Conservation (phyloP, 2,329 filamentous ascomycete species). For the Arthrobotrys musiformis region DNA sequence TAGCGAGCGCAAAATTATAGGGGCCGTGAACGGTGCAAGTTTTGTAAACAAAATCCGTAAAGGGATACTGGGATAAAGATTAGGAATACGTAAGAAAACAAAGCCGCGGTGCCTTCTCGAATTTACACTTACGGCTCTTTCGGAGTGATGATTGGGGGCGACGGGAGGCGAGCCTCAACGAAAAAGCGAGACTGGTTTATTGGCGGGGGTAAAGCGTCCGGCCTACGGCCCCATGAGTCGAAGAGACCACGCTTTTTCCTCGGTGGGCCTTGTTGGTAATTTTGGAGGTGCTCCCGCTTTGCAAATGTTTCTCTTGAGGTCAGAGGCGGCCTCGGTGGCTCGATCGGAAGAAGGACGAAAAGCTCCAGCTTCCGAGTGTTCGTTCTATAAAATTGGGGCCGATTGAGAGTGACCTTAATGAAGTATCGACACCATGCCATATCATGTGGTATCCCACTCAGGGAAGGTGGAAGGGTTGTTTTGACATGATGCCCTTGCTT, state of each 20-base stretch:
- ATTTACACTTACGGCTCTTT: constrained; percentile 71
- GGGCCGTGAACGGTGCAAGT: constrained; percentile 74
- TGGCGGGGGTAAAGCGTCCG: constrained; percentile 56
- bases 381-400: constrained; percentile 58
- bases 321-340: constrained; percentile 77
- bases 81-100: constrained; percentile 60
- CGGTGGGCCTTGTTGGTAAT: constrained; percentile 60
- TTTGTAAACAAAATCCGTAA: constrained; percentile 83
- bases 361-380: constrained; percentile 58
- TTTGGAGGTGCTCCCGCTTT: constrained; percentile 74
- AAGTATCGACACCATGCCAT: constrained; percentile 89
- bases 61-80: constrained; percentile 67
- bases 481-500: constrained; percentile 73
- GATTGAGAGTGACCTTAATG: constrained; percentile 89
- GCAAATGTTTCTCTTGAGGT: constrained; percentile 85
- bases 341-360: constrained; percentile 82
- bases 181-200: constrained; percentile 66
- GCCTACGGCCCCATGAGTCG: constrained; percentile 62
- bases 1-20: constrained; percentile 79
- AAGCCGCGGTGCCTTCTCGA: constrained; percentile 59
- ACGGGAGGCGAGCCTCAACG: constrained; percentile 85
- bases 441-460: constrained; percentile 80
- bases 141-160: constrained; percentile 87
- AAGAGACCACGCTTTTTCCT: constrained; percentile 73
- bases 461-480: constrained; percentile 85